Conservation (phyloP, 495 filamentous ascomycete species). For the Lasiosphaeriaceae sp. region DNA sequence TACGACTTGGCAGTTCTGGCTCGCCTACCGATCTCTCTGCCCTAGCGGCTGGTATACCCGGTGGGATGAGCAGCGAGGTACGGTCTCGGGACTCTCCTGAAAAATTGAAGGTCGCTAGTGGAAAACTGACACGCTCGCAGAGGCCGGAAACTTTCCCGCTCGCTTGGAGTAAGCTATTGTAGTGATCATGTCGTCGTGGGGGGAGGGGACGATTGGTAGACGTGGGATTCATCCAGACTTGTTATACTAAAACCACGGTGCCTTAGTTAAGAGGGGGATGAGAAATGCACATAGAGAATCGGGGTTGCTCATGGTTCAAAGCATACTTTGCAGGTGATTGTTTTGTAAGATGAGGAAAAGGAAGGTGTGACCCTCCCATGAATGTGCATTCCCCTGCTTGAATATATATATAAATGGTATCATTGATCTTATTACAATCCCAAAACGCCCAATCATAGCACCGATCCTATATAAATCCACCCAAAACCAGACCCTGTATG, state of each 20-base stretch:
- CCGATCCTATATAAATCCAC: no score
- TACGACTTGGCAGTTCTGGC: slow-evolving; percentile 74
- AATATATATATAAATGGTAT: no score
- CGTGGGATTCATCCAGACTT: slow-evolving; percentile 7
- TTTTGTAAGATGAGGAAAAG: not conserved
- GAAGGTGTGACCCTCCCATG: no score
- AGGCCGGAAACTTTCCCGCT: slow-evolving; percentile 86
- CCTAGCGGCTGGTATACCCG: slow-evolving; percentile 89
- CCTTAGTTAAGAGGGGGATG: slow-evolving; percentile 9
- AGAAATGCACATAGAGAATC: slow-evolving; percentile 27
- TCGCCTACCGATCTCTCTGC: slow-evolving; percentile 95
- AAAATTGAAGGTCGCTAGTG: no score
- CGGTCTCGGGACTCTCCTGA: no score
- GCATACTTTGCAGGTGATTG: not conserved
- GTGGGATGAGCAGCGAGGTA: slow-evolving; percentile 98
- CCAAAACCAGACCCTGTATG: no score
- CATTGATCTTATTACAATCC: no score
- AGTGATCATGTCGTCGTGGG: slow-evolving; percentile 5
- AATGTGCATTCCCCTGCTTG: no score
- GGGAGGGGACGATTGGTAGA: not conserved
- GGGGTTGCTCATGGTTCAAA: not conserved
- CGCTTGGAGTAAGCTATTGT: slow-evolving; percentile 48
- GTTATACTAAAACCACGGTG: slow-evolving; percentile 22
- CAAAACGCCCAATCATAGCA: no score
- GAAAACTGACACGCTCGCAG: slow-evolving; percentile 44